Conservation (phyloP, 768 basidiomycete genomes). For the Collybiopsis confluens region DNA sequence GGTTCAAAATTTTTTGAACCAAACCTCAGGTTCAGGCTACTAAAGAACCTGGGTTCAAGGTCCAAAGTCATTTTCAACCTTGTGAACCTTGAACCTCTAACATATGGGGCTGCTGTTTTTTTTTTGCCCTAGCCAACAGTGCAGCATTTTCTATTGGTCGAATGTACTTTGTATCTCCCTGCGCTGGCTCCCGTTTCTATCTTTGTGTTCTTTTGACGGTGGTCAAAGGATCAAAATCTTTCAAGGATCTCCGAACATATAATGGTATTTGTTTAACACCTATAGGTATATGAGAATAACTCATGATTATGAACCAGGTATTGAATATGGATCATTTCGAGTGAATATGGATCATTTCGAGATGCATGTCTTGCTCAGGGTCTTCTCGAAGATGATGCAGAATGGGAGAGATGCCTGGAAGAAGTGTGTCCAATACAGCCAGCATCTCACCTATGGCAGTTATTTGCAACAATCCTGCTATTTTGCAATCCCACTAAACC, state of each 20-base stretch:
- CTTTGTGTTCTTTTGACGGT: no score
- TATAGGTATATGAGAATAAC: not conserved
- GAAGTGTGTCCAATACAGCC: slow-evolving; percentile 37
- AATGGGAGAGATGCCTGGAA: slow-evolving; percentile 30
- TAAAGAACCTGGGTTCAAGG: no score
- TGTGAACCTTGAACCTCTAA: no score
- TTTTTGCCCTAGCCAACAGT: slow-evolving; percentile 25
- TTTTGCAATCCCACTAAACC: slow-evolving; percentile 27
- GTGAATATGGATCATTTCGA: slow-evolving; percentile 13
- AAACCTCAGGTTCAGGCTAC: no score
- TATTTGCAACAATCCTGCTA: slow-evolving; percentile 35
- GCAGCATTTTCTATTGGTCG: slow-evolving; percentile 32
- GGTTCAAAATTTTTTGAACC: no score
- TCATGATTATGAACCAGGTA: not conserved
- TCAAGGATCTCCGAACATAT: no score
- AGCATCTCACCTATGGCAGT: slow-evolving; percentile 27
- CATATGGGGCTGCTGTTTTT: not conserved
- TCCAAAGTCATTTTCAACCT: no score
- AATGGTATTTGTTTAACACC: no score
- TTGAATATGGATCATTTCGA: not conserved
- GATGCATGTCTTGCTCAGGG: slow-evolving; percentile 25
- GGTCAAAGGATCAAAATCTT: no score
- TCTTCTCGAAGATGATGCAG: slow-evolving; percentile 30
- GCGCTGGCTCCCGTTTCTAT: slow-evolving; percentile 1
- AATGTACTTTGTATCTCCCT: slow-evolving; percentile 32